Conservation (phyloP, 108 stramenopile genomes). For the Tribonema minus region DNA sequence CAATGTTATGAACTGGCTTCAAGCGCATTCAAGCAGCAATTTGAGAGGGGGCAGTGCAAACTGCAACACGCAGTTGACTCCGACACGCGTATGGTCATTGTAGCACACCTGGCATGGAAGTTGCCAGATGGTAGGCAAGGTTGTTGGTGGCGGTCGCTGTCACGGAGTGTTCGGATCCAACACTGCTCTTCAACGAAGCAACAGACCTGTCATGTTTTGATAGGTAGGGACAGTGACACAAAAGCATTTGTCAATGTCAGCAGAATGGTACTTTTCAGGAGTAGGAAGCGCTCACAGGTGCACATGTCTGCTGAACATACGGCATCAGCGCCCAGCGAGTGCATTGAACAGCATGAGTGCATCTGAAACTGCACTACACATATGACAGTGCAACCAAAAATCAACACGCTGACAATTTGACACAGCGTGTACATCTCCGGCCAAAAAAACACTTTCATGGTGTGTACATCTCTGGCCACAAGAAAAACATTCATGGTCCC, state of each 20-base stretch:
- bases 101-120: background rate
- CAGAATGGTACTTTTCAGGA: background rate
- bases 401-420: background rate
- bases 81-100: no score
- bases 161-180: background rate
- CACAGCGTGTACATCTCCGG: background rate
- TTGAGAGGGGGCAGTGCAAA: no score
- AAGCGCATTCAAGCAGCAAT: no score
- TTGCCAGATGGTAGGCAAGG: background rate
- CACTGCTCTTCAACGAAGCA: background rate
- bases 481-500: background rate
- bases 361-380: no score
- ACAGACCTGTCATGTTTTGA: no score
- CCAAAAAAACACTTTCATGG: background rate
- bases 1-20: no score
- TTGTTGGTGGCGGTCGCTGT: background rate
- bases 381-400: background rate
- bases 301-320: background rate
- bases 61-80: no score
- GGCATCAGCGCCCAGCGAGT: background rate
- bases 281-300: background rate
- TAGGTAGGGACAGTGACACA: no score
- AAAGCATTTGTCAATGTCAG: background rate
- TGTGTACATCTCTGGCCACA: background rate
- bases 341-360: background rate